phyloP scores from a whole-genome alignment of 768 basidiomycete genomes.

The Russula lepida region DNA sequence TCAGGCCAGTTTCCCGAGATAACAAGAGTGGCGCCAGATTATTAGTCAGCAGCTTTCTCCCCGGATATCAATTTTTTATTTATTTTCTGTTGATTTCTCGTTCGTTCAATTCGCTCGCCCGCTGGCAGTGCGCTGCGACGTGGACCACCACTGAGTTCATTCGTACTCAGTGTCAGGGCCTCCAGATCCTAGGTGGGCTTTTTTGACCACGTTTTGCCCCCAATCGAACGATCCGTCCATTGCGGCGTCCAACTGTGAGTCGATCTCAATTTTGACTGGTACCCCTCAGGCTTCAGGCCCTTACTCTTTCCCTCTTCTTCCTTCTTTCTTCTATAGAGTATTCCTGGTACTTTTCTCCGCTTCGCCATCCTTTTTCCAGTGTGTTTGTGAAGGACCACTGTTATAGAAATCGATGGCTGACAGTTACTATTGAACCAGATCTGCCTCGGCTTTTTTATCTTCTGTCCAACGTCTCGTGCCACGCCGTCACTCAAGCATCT shows the following conservation, averaged over 20 bases:
- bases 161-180: not conserved
- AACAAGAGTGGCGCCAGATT: not conserved
- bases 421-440: not conserved
- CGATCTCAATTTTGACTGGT: constrained; percentile 1
- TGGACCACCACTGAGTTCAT: constrained; percentile 1
- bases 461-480: not conserved
- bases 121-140: constrained; percentile 8
- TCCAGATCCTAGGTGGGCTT: not conserved
- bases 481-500: not conserved
- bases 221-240: not conserved
- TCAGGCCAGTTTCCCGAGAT: not conserved
- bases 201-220: not conserved
- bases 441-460: not conserved
- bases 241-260: constrained; percentile 3
- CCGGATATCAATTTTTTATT: not conserved
- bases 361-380: not conserved
- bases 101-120: not conserved
- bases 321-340: not conserved
- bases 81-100: not conserved
- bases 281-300: not conserved
- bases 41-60: constrained; percentile 4
- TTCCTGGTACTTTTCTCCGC: not conserved
- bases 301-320: not conserved
- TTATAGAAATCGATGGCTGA: not conserved
- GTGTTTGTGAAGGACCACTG: not conserved